Conservation (phyloP, 2,329 filamentous ascomycete genomes). For the Aspergillus texensis region DNA sequence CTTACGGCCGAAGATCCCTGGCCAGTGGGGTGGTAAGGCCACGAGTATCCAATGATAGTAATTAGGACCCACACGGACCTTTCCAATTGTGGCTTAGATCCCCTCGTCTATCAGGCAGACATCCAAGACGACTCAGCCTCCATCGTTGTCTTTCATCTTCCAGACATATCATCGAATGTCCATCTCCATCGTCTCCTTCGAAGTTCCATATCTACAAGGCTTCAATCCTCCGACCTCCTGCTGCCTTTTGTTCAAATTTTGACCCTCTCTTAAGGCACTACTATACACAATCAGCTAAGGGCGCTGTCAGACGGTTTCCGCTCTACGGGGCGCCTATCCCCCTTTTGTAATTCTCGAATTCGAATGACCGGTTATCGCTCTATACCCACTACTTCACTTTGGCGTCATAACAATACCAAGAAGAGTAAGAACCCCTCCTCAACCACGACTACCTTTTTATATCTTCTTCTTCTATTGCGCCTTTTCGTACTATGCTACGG, state of each 20-base stretch:
- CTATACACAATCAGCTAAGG: background rate
- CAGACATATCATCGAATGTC: constrained; percentile 20
- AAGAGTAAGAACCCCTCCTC: background rate
- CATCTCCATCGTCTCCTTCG: constrained; percentile 11
- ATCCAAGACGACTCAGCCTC: constrained; percentile 34
- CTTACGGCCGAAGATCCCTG: constrained; percentile 4
- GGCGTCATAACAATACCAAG: background rate
- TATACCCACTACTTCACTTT: background rate
- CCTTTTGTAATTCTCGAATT: background rate
- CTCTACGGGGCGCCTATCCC: constrained; percentile 4
- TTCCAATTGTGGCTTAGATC: constrained; percentile 27
- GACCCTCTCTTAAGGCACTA: background rate
- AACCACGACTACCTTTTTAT: background rate
- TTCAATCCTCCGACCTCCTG: constrained; percentile 1
- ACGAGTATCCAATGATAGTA: constrained; percentile 5
- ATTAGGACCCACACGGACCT: background rate
- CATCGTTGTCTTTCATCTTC: constrained; percentile 18
- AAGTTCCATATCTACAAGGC: constrained; percentile 1
- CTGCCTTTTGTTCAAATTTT: constrained; percentile 1
- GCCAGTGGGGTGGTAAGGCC: background rate
- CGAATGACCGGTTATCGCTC: background rate
- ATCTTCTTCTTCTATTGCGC: background rate
- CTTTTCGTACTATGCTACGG: background rate
- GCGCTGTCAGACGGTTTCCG: background rate
- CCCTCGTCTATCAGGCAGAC: constrained; percentile 44